Evolutionary conservation across 2,329 filamentous ascomycete species (phyloP), one percentile per base, ranked within the genome.

Genomic region (Acrocalymma vagum): DNA sequence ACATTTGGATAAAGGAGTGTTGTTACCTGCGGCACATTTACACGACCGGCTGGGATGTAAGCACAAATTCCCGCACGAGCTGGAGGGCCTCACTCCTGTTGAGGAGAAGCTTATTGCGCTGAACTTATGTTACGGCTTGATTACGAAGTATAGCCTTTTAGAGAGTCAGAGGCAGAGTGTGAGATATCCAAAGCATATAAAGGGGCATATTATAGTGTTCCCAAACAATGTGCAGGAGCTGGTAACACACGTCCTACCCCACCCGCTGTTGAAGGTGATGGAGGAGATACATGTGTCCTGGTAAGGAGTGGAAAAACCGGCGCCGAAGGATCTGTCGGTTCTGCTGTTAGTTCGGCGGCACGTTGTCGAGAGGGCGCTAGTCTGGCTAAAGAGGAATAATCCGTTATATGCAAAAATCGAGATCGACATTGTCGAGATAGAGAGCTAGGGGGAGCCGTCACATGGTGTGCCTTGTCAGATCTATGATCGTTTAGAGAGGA

Each of bases 51-150:
- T 39, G 16, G 6, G 27, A 39, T 39, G 27, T 31, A 21, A 39
- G 36, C 27, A 39, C 13, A 18, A 8, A 21, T 39, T 16, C 25
- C 36, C 27, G 27, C 17, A 39, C 17, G 27, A 39, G 36, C 18
- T 39, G 20, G 26, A 39, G 27, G 36, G 21, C 15, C 21, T 39
- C 9, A 13, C 36, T 8, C 36, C 27, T 4, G 22, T 39, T 5
- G 36, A 39, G 20, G 36, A 39, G 36, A 39, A 39, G 20, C 27
- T 39, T 3, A 39, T 32, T 23, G 36, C 36, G 13, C 36, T 39
- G 11, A 39, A 39, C 28, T 25, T 28, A 13, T 39, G 18, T 31
- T 39, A 39, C 26, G 27, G 33, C 20, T 39, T 39, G 20, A 39
- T 39, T 14, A 39, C 36, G 16, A 39, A 39, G 33, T 36, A 36